phyloP scores from a whole-genome alignment of 2,329 filamentous ascomycete genomes.

The Colletotrichum agaves region DNA sequence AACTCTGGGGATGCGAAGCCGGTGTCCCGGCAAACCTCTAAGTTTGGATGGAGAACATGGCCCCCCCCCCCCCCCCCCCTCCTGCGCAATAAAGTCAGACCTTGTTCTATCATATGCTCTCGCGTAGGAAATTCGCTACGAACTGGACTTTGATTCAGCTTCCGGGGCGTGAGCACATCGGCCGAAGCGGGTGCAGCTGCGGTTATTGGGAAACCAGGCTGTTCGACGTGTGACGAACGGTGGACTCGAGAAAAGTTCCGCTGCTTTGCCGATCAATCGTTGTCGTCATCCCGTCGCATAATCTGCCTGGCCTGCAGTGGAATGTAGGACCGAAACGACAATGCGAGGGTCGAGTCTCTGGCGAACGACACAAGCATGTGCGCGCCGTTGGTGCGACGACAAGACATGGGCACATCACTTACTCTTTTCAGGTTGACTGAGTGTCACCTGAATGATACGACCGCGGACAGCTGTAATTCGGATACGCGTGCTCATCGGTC shows the following conservation, averaged over 20 bases:
- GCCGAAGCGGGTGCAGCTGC: too few relatives aligned
- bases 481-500: not conserved
- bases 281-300: not conserved
- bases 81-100: not conserved
- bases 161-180: not conserved
- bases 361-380: not conserved
- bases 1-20: slow-evolving; percentile 5
- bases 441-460: not conserved
- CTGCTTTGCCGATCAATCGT: not conserved
- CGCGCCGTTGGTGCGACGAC: not conserved
- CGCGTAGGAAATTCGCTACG: not conserved
- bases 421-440: not conserved
- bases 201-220: not conserved
- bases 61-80: too few relatives aligned
- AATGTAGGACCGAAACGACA: not conserved
- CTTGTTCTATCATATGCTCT: not conserved
- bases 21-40: slow-evolving; percentile 1
- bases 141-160: not conserved
- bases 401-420: not conserved
- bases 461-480: not conserved
- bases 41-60: not conserved
- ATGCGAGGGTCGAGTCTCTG: not conserved
- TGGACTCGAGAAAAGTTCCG: not conserved
- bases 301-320: not conserved
- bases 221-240: too few relatives aligned